Base-by-base conservation (phyloP, 2,329 filamentous ascomycete species). In the Microdochium paspali region DNA sequence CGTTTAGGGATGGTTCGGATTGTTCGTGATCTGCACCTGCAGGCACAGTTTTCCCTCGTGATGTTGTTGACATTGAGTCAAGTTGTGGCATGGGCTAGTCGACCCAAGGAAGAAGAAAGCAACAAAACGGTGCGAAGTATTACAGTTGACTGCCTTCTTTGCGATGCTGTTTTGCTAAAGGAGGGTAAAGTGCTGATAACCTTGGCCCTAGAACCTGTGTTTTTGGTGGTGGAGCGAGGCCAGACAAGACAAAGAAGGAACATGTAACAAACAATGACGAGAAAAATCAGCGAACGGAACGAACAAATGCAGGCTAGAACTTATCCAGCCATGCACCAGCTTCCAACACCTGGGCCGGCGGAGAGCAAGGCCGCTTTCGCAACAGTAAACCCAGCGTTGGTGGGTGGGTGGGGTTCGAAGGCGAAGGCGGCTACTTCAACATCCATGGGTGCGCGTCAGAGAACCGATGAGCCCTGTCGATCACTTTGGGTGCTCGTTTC, bases 61-160 rank as follows among this genome's bases (percentile, higher is more conserved):
- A 40, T 21, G 35, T 40, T 12, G 35, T 21, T 20, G 35, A 21
- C 35, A 48, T 50, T 46, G 46, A 23, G 30, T 28, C 32, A n/a
- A 24, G 31, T 20, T 24, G 54, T 48, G 42, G 51, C 49, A 40
- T 51, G 47, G 53, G 48, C 18, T 18, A 10, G 12, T 40, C 10
- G 6, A 20, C 10, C 10, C 20, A 20, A 21, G 6, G 35, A 21
- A 18, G 23, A 20, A 20, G 12, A 18, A 9, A 20, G 18, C 18
- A 7, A 18, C 12, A 40, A 18, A 18, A 40, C n/a, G n/a, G n/a
- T n/a, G n/a, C n/a, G n/a, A n/a, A n/a, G n/a, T n/a, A n/a, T n/a
- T n/a, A n/a, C n/a, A n/a, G n/a, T n/a, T n/a, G n/a, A n/a, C n/a
- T n/a, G 26, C 26, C 26, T 28, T 28, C 26, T 28, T 7, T 28